Conservation (phyloP, 2,329 filamentous ascomycete species). For the Gyromitra esculenta region DNA sequence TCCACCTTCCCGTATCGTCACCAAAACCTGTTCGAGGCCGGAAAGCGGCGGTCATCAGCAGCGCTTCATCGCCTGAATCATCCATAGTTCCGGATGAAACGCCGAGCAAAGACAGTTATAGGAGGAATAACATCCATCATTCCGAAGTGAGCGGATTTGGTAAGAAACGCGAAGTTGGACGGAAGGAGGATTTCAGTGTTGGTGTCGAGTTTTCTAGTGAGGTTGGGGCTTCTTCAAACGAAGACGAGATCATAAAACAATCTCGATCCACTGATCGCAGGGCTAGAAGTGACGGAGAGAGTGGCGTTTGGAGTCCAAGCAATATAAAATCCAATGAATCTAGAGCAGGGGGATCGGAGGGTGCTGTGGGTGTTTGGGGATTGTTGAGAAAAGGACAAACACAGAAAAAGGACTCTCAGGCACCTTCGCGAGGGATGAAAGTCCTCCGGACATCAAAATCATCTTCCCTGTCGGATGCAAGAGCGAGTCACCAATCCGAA, state of each 20-base stretch:
- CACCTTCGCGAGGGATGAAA: constrained; percentile 53
- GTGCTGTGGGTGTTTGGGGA: constrained; percentile 47
- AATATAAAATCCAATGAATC: constrained; percentile 36
- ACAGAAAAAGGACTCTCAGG: constrained; percentile 43
- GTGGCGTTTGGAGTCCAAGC: constrained; percentile 36
- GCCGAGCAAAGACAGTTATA: constrained; percentile 29
- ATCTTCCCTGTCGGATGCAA: constrained; percentile 49
- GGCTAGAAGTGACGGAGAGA: constrained; percentile 46
- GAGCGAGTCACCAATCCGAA: constrained; percentile 39
- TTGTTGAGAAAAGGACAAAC: constrained; percentile 50
- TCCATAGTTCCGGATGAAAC: constrained; percentile 33
- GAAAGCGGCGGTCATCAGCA: constrained; percentile 50
- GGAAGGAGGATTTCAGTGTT: constrained; percentile 24
- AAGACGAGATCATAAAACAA: constrained; percentile 41
- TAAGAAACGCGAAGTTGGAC: constrained; percentile 25
- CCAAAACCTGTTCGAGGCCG: constrained; percentile 53
- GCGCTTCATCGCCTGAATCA: constrained; percentile 30
- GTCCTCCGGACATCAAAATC: constrained; percentile 54
- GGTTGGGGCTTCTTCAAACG: constrained; percentile 34
- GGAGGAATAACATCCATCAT: constrained; percentile 38
- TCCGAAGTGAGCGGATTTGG: constrained; percentile 23
- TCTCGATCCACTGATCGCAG: constrained; percentile 41
- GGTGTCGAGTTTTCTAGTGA: constrained; percentile 37
- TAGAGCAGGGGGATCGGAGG: constrained; percentile 9
- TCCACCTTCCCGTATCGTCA: constrained; percentile 48